phyloP scores from a whole-genome alignment of 495 filamentous ascomycete species.

The Amphirosellinia nigrospora region DNA sequence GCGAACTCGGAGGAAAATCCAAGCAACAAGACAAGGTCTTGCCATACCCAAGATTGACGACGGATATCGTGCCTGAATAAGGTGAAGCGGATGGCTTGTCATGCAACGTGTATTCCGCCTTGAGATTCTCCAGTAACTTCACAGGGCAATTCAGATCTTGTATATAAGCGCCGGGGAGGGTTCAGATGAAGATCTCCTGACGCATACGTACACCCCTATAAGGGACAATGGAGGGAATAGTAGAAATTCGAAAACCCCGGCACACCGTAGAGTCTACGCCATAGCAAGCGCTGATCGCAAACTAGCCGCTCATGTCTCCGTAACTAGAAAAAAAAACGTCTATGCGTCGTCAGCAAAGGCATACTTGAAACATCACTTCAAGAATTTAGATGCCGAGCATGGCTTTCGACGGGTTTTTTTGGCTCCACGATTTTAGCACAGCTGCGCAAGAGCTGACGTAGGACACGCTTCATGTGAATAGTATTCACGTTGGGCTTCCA shows the following conservation, averaged over 20 bases:
- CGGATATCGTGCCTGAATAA: not conserved
- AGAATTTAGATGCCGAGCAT: not conserved
- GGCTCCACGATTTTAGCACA: not conserved
- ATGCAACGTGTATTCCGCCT: not conserved
- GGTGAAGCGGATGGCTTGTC: not conserved
- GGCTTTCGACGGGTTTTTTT: not conserved
- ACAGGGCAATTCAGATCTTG: not conserved
- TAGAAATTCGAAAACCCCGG: not conserved
- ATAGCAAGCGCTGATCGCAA: not conserved
- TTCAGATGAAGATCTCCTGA: not conserved
- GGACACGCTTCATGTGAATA: not conserved
- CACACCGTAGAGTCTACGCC: not conserved
- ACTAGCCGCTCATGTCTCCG: not conserved
- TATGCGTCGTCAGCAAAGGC: not conserved
- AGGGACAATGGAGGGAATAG: not conserved
- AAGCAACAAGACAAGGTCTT: not conserved
- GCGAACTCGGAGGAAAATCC: not conserved
- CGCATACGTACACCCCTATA: not conserved
- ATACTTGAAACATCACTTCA: conserved; percentile 4
- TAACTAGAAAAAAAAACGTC: not conserved
- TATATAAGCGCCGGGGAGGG: not conserved
- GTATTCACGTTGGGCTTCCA: not conserved
- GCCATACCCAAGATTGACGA: not conserved
- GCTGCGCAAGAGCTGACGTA: conserved; percentile 10
- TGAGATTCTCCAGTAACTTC: not conserved